Base-by-base conservation (phyloP, 2,329 filamentous ascomycete genomes). In the Phoma herbarum region DNA sequence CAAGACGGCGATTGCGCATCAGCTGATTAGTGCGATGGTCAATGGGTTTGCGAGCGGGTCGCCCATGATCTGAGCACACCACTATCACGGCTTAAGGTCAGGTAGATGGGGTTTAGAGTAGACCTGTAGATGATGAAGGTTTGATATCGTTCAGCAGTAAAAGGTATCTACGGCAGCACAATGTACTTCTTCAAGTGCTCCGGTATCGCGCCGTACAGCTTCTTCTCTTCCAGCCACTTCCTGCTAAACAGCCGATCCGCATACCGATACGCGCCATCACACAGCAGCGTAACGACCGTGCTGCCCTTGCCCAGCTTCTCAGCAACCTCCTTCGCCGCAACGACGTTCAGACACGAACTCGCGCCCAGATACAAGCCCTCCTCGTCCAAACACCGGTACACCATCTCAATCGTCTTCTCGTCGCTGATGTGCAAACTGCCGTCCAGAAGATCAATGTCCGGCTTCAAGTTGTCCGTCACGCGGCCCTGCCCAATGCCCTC, bases 401-500 rank as follows among this genome's bases (percentile, higher is more conserved):
- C 92, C 95, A 97, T 98, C 79, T 91, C 92, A 68, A 99, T 94
- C 71, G 89, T 96, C 86, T 96, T 93, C 81, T 95, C 93, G 75
- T 99, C 95, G 61, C 87, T 85, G 67, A 99, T 92, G 75, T 89
- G 84, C 70, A 99, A 73, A 33, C 92, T 92, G 58, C 90, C 93
- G 79, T 98, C 95, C 16, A 98, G 73, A 43, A 96, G 83, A 60
- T 85, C 89, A 57, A 99, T 85, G 72, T 99, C 95, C 4, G 90
- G 91, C 78, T 87, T 83, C 64, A 99, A 81, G 79, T 99, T 99
- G 74, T 97, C 92, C n/a, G 95, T 99, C 50, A 99, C 86, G 51
- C 95, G 90, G 35, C 95, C 95, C 81, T 98, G 95, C 20, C 95
- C 95, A 71, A 99, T 99, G 23, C 95, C 95, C 81, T 99, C 95